Evolutionary conservation across 345 rosid genomes (phyloP).

Genomic region (Isatis tinctoria): DNA sequence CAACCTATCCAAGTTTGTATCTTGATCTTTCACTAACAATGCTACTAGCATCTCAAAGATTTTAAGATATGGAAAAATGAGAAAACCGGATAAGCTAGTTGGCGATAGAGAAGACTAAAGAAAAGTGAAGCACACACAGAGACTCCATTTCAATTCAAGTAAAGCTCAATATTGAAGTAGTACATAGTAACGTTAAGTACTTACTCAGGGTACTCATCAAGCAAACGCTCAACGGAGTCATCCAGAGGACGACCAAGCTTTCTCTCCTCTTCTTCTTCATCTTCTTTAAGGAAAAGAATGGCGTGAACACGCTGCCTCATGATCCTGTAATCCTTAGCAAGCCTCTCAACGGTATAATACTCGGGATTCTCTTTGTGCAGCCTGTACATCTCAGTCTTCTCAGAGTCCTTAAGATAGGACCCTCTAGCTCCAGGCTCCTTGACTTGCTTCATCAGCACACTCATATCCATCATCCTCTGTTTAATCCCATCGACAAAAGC

Average conservation of each 20-base stretch:
- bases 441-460: conserved; percentile 67
- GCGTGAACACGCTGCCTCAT: conserved; percentile 98
- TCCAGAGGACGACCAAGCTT: conserved; percentile 83
- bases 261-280: conserved; percentile 89
- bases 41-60: not conserved
- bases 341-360: conserved; percentile 68
- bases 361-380: conserved; percentile 84
- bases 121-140: not conserved
- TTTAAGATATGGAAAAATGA: not conserved
- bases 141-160: not conserved
- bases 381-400: conserved; percentile 94
- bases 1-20: not conserved
- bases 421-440: conserved; percentile 92
- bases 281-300: conserved; percentile 88
- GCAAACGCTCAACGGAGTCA: conserved; percentile 82
- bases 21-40: not conserved
- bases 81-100: not conserved
- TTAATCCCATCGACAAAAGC: conserved; percentile 58
- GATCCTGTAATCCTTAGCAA: conserved; percentile 88
- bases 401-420: conserved; percentile 79
- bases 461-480: conserved; percentile 47
- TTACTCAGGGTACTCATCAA: conserved; percentile 88
- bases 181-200: conserved; percentile 13
- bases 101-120: not conserved
- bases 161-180: not conserved